These are phyloP conservation scores for Hypsizygus ulmarius DNA, from an alignment of 1,284 basidiomycete species.

Conservation along the genomic window DNA sequence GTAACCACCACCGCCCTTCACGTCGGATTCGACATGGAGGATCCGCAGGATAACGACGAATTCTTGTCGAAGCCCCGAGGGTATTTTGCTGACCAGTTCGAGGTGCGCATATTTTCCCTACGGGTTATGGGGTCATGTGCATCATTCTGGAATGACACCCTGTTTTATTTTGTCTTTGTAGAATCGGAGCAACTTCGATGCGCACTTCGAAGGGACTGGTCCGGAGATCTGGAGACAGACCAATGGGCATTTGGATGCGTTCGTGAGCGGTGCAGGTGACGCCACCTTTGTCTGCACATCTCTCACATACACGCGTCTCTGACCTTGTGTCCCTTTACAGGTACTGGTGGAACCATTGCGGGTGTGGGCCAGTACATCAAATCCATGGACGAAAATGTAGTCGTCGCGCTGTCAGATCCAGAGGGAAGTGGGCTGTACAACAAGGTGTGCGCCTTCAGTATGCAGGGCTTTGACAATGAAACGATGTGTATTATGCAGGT, in stretches of 20 bases:
- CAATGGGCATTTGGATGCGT: slow-evolving; percentile 78
- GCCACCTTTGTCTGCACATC: background rate
- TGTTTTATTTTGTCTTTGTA: slow-evolving; percentile 26
- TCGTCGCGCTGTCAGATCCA: slow-evolving; percentile 87
- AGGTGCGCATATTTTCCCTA: slow-evolving; percentile 61
- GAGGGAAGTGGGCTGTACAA: slow-evolving; percentile 96
- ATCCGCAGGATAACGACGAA: slow-evolving; percentile 40
- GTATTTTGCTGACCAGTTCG: slow-evolving; percentile 95
- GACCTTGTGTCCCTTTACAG: slow-evolving; percentile 30
- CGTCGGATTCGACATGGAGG: slow-evolving; percentile 37
- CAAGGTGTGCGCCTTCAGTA: slow-evolving; percentile 55
- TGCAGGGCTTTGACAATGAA: slow-evolving; percentile 5
- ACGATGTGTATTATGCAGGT: slow-evolving; percentile 55
- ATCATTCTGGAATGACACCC: too few species aligned
- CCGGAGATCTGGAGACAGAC: slow-evolving; percentile 97
- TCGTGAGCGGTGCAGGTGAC: slow-evolving; percentile 89
- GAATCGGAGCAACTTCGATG: slow-evolving; percentile 88
- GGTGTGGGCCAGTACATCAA: slow-evolving; percentile 84
- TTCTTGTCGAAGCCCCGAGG: slow-evolving; percentile 56
- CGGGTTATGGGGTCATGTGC: too few species aligned
- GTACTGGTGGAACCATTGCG: slow-evolving; percentile 93
- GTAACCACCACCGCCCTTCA: slow-evolving; percentile 54
- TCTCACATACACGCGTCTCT: background rate
- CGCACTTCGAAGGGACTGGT: slow-evolving; percentile 89
- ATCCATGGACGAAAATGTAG: slow-evolving; percentile 57